Evolutionary conservation across 768 basidiomycete species (phyloP), one percentile per base, ranked within the genome.

Genomic region (Lanmaoa pseudosensibilis): DNA sequence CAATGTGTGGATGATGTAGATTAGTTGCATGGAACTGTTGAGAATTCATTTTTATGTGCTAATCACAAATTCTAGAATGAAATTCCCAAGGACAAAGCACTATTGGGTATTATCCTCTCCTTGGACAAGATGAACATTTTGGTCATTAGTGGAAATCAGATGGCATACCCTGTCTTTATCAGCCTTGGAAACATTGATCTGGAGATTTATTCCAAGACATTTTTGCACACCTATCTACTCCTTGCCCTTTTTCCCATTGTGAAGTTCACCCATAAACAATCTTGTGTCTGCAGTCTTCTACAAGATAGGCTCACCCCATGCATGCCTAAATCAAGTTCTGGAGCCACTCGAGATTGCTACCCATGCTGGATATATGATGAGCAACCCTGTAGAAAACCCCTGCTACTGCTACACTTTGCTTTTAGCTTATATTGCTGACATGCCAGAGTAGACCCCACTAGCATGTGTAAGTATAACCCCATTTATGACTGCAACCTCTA

Each of bases 361-460:
- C 5, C 48, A 37, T 36, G 60, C 50, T 12, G 71, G 74, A 0
- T 45, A 59, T 12, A 63, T 69, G 58, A 65, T 76, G 66, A 61
- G 59, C 8, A 68, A 74, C 51, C 68, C 65, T n/a, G 27, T n/a
- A 2, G 57, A 65, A 2, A 43, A 59, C 18, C 19, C 48, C 5
- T 52, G 58, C 3, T 64, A 61, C 19, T 68, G 65, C 37, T 72
- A 61, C 52, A 72, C 69, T 0, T 70, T 69, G 4, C 53, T 74
- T 6, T 67, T 61, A 9, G 57, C 66, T 0, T 72, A 65, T 53
- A 73, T 75, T 18, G 68, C 67, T 5, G 70, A 77, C 54, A 71
- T 66, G 9, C 72, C 71, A 0, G 73, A 75, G 63, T 71, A 27
- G 9, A 10, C 7, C 0, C 15, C 30, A 3, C 3, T 45, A 0